Percentiles rank a stretch among this genome's conserved stretches.
These are phyloP conservation scores for Aspergillus texensis DNA, from an alignment of 2,329 filamentous ascomycete genomes.

Conservation along the genomic window DNA sequence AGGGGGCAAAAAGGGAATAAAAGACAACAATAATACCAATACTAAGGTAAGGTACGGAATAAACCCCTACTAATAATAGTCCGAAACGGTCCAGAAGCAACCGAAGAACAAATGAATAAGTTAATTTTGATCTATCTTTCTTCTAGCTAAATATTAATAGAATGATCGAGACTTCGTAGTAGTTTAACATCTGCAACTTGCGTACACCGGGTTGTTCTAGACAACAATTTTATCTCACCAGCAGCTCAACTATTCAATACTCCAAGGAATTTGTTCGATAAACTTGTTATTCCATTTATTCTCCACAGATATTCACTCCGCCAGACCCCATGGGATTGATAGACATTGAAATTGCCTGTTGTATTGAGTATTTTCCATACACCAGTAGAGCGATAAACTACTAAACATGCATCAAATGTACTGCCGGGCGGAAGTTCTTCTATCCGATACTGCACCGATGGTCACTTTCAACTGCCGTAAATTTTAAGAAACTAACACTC, in stretches of 20 bases:
- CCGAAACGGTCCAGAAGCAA: neutral
- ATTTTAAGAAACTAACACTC: slow-evolving; percentile 19
- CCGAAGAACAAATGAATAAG: neutral
- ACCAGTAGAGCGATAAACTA: no score
- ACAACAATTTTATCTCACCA: neutral
- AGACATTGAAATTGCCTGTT: neutral
- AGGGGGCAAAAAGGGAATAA: neutral
- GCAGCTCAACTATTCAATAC: neutral
- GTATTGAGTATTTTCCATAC: neutral
- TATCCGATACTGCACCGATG: slow-evolving; percentile 9
- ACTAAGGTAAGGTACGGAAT: slow-evolving; percentile 6
- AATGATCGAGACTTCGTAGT: slow-evolving; percentile 1
- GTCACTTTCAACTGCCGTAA: slow-evolving; percentile 26
- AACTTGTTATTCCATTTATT: no score
- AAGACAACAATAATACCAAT: slow-evolving; percentile 4
- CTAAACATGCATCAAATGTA: neutral
- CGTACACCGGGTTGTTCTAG: neutral
- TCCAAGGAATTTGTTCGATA: neutral
- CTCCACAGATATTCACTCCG: neutral
- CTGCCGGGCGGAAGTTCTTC: neutral
- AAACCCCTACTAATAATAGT: neutral
- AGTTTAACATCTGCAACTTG: neutral
- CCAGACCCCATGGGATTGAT: neutral
- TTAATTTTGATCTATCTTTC: neutral
- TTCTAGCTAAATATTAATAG: neutral